These are phyloP conservation scores for Mycena rosella DNA, from an alignment of 768 basidiomycete genomes.

Conservation along the genomic window DNA sequence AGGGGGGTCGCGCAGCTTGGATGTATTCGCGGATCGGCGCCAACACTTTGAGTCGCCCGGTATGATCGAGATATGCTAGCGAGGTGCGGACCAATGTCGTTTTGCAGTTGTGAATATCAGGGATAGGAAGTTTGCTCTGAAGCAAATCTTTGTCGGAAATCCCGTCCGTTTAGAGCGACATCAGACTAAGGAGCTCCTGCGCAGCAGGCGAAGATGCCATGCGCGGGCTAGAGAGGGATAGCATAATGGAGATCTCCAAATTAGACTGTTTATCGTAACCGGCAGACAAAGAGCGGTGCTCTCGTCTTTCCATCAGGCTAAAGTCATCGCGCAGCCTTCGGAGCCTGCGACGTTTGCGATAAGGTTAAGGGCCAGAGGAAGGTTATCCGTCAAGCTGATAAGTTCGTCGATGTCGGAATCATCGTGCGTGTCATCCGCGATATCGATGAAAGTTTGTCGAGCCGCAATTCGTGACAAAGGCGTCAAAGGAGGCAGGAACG, in stretches of 20 bases:
- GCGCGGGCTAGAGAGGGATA: slow-evolving; percentile 16
- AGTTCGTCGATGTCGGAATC: slow-evolving; percentile 4
- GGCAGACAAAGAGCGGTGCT: slow-evolving; percentile 7
- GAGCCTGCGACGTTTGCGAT: slow-evolving; percentile 3
- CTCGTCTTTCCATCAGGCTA: slow-evolving; percentile 5
- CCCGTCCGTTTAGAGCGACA: slow-evolving; percentile 11
- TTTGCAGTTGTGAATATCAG: neutral
- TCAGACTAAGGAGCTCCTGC: slow-evolving; percentile 8
- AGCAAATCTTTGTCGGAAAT: slow-evolving; percentile 10
- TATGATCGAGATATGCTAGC: slow-evolving; percentile 14
- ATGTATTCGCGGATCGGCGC: slow-evolving; percentile 16
- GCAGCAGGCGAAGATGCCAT: slow-evolving; percentile 4
- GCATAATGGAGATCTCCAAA: slow-evolving; percentile 19
- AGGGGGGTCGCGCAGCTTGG: neutral
- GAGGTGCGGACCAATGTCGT: slow-evolving; percentile 12
- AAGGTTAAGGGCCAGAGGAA: slow-evolving; percentile 9
- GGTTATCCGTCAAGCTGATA: slow-evolving; percentile 14
- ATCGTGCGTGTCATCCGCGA: slow-evolving; percentile 3
- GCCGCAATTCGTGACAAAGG: slow-evolving; percentile 6
- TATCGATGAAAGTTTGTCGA: slow-evolving; percentile 17
- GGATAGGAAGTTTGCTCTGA: slow-evolving; percentile 5
- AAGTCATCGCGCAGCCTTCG: neutral
- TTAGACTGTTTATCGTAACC: slow-evolving; percentile 20
- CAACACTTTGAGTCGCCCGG: slow-evolving; percentile 6
- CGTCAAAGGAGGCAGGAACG: slow-evolving; percentile 11